Evolutionary conservation across 176 grass and related monocot genomes (phyloP).

Genomic region (Elymus sibiricus): DNA sequence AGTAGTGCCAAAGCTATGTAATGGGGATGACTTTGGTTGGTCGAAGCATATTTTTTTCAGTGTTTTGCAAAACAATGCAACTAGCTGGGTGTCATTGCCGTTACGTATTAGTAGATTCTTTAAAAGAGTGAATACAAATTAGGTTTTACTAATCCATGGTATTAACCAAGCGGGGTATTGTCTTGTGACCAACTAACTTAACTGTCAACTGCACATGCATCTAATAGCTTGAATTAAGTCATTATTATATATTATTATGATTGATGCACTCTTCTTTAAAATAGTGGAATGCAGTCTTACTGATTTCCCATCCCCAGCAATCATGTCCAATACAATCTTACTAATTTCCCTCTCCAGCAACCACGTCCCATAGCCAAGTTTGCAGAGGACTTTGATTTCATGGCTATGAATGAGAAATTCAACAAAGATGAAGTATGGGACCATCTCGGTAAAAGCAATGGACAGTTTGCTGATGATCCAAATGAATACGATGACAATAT

Average conservation of each 20-base stretch:
- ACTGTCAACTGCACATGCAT: background rate
- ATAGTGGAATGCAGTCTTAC: conserved; percentile 15
- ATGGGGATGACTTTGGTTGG: background rate
- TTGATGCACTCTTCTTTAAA: conserved; percentile 8
- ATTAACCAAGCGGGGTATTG: background rate
- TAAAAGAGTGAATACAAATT: too few species aligned
- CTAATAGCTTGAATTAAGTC: conserved; percentile 3
- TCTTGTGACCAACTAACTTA: background rate
- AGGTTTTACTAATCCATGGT: background rate
- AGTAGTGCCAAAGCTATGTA: background rate
- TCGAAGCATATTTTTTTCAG: background rate
- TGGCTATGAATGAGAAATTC: conserved; percentile 97
- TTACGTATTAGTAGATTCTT: too few species aligned
- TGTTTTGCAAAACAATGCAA: background rate
- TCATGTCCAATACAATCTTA: conserved; percentile 26
- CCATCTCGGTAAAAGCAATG: conserved; percentile 86
- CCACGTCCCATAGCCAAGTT: conserved; percentile 61
- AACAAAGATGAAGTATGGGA: conserved; percentile 99
- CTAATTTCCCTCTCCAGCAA: conserved; percentile 37
- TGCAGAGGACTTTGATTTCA: conserved; percentile 93
- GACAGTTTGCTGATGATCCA: conserved; percentile 39
- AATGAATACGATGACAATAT: conserved; percentile 63
- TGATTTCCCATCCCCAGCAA: conserved; percentile 33
- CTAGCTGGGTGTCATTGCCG: background rate
- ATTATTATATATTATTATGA: background rate